Conservation (phyloP, 805 yeast genomes). For the Clavispora phyllophila region DNA sequence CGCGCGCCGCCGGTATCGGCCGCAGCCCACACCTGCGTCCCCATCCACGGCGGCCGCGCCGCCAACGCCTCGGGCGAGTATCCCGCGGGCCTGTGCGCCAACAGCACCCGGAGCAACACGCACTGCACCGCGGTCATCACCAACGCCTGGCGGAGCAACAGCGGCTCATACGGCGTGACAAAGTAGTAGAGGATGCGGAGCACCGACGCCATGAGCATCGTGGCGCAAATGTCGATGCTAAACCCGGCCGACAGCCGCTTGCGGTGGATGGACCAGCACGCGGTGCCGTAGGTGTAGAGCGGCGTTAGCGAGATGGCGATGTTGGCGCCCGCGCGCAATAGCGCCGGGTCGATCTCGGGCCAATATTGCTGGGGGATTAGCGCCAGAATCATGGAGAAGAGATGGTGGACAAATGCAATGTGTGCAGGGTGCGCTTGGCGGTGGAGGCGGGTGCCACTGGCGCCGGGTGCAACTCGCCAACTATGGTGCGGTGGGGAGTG, state of each 20-base stretch:
- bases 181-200: conserved; percentile 72
- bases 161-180: conserved; percentile 75
- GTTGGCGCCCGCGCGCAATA: conserved; percentile 53
- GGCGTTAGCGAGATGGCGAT: conserved; percentile 77
- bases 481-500: too few species aligned
- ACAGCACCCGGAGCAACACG: conserved; percentile 56
- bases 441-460: background rate
- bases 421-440: background rate
- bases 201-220: conserved; percentile 76
- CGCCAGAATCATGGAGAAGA: conserved; percentile 9
- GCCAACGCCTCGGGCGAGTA: conserved; percentile 30
- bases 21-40: conserved; percentile 7
- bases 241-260: conserved; percentile 71
- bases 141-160: conserved; percentile 70
- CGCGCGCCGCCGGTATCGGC: conserved; percentile 5
- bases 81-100: conserved; percentile 46
- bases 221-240: conserved; percentile 87
- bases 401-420: background rate
- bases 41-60: conserved; percentile 23
- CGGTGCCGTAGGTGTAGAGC: conserved; percentile 79
- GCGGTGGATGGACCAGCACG: conserved; percentile 62
- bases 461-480: too few species aligned
- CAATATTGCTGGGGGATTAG: conserved; percentile 18
- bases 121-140: conserved; percentile 83
- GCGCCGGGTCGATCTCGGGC: conserved; percentile 24